Evolutionary conservation across 1,284 basidiomycete species (phyloP).

Genomic region (Melampsora occidentalis): DNA sequence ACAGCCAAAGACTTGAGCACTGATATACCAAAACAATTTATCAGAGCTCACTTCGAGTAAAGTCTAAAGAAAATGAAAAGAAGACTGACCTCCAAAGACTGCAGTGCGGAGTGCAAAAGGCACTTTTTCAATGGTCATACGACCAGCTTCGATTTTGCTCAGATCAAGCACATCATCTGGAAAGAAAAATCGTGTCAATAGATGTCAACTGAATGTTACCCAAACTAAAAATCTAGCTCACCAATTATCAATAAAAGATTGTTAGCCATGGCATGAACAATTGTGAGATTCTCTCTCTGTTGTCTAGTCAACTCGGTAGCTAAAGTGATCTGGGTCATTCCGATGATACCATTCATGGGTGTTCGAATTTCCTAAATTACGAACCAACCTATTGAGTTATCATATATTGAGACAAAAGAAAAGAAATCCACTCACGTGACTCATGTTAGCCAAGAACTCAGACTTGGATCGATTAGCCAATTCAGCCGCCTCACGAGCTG

Average conservation of each 20-base stretch:
- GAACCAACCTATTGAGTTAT: constrained; percentile 54
- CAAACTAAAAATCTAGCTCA: not conserved
- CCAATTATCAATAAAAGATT: constrained; percentile 88
- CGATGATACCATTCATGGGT: constrained; percentile 99
- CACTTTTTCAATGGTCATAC: constrained; percentile 99
- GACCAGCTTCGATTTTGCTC: constrained; percentile 96
- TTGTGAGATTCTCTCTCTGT: constrained; percentile 88
- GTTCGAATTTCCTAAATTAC: constrained; percentile 83
- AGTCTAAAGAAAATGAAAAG: not conserved
- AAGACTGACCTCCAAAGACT: constrained; percentile 67
- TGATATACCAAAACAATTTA: not conserved
- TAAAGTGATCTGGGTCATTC: constrained; percentile 96
- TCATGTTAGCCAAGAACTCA: constrained; percentile 64
- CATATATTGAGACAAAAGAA: not conserved
- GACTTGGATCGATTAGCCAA: constrained; percentile 87
- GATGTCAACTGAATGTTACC: not conserved
- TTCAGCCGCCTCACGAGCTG: constrained; percentile 94
- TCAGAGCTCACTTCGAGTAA: not conserved
- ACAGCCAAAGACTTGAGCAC: constrained; percentile 98
- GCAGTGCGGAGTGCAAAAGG: constrained; percentile 96
- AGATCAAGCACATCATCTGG: constrained; percentile 92
- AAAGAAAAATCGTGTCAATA: not conserved
- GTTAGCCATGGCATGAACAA: constrained; percentile 90
- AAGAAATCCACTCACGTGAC: constrained; percentile 47
- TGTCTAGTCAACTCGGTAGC: constrained; percentile 84